Evolutionary conservation across 768 basidiomycete genomes (phyloP), one percentile per base, ranked within the genome.

Genomic region (Amanita rimosa): DNA sequence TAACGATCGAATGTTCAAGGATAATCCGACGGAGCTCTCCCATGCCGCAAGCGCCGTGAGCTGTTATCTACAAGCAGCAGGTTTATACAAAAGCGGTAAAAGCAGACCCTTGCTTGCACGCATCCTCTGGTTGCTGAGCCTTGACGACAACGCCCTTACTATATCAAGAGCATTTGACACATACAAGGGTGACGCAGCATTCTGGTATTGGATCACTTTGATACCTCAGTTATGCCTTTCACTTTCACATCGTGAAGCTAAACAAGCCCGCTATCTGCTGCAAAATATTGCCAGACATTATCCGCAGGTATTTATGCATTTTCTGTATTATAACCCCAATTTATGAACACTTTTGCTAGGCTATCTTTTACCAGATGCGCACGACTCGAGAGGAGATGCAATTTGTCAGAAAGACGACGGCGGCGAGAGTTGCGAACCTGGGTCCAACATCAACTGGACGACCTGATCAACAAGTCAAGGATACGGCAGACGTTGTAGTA

Each of bases 161-260:
- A 81, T 88, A 48, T 83, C 85, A 19, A 75, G 82, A 38, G 83
- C 86, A 0, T 96, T 96, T 57, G 93, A 97, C 60, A 85, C 82
- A 19, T 96, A 96, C 67, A 95, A 94, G 62, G 95, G 95, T 52
- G 95, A 98, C 59, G 81, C 89, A 3, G 92, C 92, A 10, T 87
- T 86, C 54, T 99, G 96, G 96, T 97, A 91, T 64, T 99, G 96
- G 96, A 94, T 99, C 56, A 88, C 95, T 1, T 70, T 97, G 49
- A 92, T 96, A 39, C 96, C 96, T 3, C 95, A 99, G 59, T 75
- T 99, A 7, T 83, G 92, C 54, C 63, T 86, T 47, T 94, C 95
- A 1, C 73, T 99, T 35, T 85, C 86, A 1, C 85, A 94, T 52
- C 79, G 91, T 29, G 96, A 99, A 64, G 84, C 91, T 37, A 92